phyloP scores from a whole-genome alignment of 805 yeast species.

The Zygotorulaspora sp. region DNA sequence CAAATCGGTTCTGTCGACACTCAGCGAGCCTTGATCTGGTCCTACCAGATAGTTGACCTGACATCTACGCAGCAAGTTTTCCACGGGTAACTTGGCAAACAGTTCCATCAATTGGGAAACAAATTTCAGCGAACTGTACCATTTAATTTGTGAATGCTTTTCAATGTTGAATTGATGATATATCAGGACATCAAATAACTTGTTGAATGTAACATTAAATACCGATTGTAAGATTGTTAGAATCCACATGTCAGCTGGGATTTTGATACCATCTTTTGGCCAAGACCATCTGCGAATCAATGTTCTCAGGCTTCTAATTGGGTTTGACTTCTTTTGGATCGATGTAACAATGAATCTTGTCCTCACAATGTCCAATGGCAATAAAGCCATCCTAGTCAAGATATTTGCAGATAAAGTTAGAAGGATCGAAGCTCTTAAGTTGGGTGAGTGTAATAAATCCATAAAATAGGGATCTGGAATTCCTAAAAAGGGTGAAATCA shows the following conservation, averaged over 20 bases:
- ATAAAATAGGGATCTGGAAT: conserved; percentile 87
- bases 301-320: conserved; percentile 63
- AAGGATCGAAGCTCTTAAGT: conserved; percentile 61
- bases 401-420: conserved; percentile 69
- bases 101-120: conserved; percentile 62
- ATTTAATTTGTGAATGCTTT: conserved; percentile 54
- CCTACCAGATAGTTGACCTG: conserved; percentile 63
- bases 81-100: conserved; percentile 77
- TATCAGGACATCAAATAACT: conserved; percentile 61
- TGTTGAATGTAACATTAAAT: conserved; percentile 54
- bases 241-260: conserved; percentile 55
- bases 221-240: conserved; percentile 69
- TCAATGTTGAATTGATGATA: conserved; percentile 62
- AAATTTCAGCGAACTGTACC: conserved; percentile 56
- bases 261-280: conserved; percentile 39
- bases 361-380: conserved; percentile 79
- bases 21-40: conserved; percentile 33
- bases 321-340: conserved; percentile 35
- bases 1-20: conserved; percentile 45
- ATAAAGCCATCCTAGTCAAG: conserved; percentile 62
- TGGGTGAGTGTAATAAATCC: conserved; percentile 75
- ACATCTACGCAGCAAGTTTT: conserved; percentile 77
- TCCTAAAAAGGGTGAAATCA: conserved; percentile 71
- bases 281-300: conserved; percentile 47
- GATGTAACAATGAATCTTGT: conserved; percentile 72